Evolutionary conservation across 257 asterid species (phyloP), one percentile per base, ranked within the genome.

Genomic region (Nemophila menziesii): DNA sequence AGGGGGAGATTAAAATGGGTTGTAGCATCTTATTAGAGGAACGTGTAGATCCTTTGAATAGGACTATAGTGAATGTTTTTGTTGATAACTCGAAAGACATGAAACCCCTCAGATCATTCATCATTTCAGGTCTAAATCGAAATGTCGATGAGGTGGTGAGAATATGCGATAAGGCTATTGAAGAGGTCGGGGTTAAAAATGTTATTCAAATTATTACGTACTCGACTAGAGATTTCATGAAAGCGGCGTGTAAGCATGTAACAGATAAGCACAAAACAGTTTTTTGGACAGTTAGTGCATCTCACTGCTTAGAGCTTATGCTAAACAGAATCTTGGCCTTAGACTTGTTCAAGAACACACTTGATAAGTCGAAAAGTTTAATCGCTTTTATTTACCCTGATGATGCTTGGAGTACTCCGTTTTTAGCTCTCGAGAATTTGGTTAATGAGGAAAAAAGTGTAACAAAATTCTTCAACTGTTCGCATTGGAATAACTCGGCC

Each of bases 281-380:
- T 0, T 78, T 75, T 51, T 78, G 92, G 90, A 60, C 83, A 0
- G 74, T 67, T 11, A 71, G 80, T 46, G 64, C 80, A 4, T 74
- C 79, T 8, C 51, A 50, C 22, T 86, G 90, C 62, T 49, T 86
- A 1, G 71, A 72, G 4, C 75, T 86, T 39, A 78, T 76, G 77
- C 39, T 82, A 49, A 77, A 66, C 65, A 74, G 68, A 24, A 20
- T 86, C n/a, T 23, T 29, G 5, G 29, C 1, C 4, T 52, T 56
- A 46, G 50, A 56, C 46, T 17, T 14, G 0, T 33, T 85, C 4
- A 39, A 33, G 8, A 65, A 59, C 4, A 69, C 63, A 6, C n/a
- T 81, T 23, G 61, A 57, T 15, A 67, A 78, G 64, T 74, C 78
- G 7, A 73, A 68, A 54, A 20, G 19, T 18, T 63, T 86, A 21